Conservation (phyloP, 352 stramenopile species). For the Blastocystis sp. region DNA sequence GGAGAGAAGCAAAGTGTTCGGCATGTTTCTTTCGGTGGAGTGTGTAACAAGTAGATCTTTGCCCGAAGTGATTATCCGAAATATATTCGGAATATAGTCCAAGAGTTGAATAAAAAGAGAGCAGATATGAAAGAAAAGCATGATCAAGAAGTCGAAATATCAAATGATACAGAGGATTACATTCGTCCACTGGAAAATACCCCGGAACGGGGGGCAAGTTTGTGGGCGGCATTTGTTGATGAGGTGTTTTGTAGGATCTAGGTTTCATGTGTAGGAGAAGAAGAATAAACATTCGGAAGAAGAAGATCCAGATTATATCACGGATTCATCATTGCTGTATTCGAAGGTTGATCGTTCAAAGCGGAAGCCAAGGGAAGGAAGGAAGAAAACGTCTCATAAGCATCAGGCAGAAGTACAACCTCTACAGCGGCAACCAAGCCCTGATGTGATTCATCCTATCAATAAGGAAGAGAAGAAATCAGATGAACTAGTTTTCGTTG, state of each 20-base stretch:
- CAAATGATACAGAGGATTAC: neutral
- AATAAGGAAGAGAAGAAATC: neutral
- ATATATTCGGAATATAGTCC: slow-evolving; percentile 49
- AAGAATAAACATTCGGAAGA: neutral
- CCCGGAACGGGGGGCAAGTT: neutral
- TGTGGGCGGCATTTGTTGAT: slow-evolving; percentile 32
- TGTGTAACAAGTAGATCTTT: slow-evolving; percentile 7
- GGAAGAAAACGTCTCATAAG: neutral
- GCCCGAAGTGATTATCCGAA: slow-evolving; percentile 60
- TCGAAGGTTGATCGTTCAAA: neutral
- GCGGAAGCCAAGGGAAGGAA: neutral
- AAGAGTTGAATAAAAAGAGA: slow-evolving; percentile 52
- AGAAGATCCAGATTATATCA: neutral
- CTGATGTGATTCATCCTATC: neutral
- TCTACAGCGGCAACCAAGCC: neutral
- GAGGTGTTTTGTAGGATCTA: neutral
- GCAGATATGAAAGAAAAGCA: neutral
- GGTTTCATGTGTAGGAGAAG: neutral
- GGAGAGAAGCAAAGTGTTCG: slow-evolving; percentile 57
- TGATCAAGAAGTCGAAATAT: neutral
- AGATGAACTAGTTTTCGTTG: slow-evolving; percentile 9
- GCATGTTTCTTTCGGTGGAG: neutral
- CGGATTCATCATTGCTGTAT: neutral
- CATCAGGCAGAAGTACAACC: neutral
- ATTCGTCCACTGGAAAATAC: neutral